Evolutionary conservation across 2,329 filamentous ascomycete genomes (phyloP), one percentile per base, ranked within the genome.

Genomic region (Orbilia blumenaviensis): DNA sequence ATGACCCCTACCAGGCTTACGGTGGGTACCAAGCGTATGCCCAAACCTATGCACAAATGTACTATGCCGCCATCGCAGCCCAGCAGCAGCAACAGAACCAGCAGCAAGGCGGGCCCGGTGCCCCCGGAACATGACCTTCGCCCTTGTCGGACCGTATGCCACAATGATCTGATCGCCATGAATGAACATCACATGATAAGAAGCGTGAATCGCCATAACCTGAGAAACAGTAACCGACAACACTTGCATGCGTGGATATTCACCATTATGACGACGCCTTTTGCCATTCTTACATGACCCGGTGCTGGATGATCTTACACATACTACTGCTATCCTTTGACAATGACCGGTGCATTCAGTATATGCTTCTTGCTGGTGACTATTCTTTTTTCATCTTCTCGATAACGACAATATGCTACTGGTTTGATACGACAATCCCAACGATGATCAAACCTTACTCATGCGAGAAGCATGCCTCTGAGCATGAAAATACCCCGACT

Each of bases 1-100:
- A 77, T 77, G 80, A 80, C 68, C 79, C 79, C 18, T 80, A 80
- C 68, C 79, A 79, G 16, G 78, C 80, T 50, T 80, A 79, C 44
- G 80, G 80, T 62, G 80, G 80, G 14, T 80, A 80, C 44, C 79
- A 80, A 67, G 78, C 77, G 46, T 80, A 80, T 76, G 80, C 79
- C 25, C 77, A 79, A 21, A 80, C 77, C 36, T 80, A 80, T 76
- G 80, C 79, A 46, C 77, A 79, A 12, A 80, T 80, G 79, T 80
- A 80, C 60, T 80, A 80, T 66, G 79, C 80, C 44, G 78, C 79
- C 36, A 74, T 80, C 52, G 78, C 79, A 74, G 78, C 79, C 29
- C 80, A 80, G 44, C 79, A 69, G 14, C 77, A 79, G 41, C 78
- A 79, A 60, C 77, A 77, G 34, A 68, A 38, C 44, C 69, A 76